Conservation (phyloP, 2,329 filamentous ascomycete species). For the Alternaria ventricosa region DNA sequence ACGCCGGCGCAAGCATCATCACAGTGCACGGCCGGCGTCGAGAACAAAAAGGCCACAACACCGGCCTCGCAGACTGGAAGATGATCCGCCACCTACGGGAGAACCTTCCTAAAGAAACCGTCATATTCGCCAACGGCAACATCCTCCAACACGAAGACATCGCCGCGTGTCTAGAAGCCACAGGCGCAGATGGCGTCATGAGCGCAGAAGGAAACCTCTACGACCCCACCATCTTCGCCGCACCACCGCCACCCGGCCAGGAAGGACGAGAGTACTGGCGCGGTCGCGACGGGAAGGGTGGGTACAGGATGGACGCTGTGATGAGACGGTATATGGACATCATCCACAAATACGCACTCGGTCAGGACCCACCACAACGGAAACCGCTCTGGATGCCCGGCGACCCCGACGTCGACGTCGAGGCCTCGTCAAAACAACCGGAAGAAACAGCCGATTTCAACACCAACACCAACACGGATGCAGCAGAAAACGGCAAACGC, state of each 20-base stretch:
- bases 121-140: constrained; percentile 97
- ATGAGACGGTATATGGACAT: constrained; percentile 90
- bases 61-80: constrained; percentile 91
- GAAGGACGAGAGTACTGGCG: constrained; percentile 85
- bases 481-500: background rate
- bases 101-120: constrained; percentile 81
- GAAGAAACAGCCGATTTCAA: background rate
- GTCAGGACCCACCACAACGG: constrained; percentile 68
- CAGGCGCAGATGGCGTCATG: constrained; percentile 93
- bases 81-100: constrained; percentile 83
- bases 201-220: constrained; percentile 94
- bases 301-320: constrained; percentile 87
- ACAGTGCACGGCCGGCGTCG: constrained; percentile 88
- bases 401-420: constrained; percentile 46
- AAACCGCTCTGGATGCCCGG: constrained; percentile 75
- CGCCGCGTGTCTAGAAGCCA: constrained; percentile 76
- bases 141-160: constrained; percentile 83
- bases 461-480: constrained; percentile 10
- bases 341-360: constrained; percentile 77
- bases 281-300: constrained; percentile 77
- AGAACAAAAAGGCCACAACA: constrained; percentile 96
- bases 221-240: constrained; percentile 85
- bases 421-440: constrained; percentile 45
- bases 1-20: constrained; percentile 88
- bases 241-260: constrained; percentile 66